Conservation (phyloP, 768 basidiomycete species). For the Lyophyllum semitale region DNA sequence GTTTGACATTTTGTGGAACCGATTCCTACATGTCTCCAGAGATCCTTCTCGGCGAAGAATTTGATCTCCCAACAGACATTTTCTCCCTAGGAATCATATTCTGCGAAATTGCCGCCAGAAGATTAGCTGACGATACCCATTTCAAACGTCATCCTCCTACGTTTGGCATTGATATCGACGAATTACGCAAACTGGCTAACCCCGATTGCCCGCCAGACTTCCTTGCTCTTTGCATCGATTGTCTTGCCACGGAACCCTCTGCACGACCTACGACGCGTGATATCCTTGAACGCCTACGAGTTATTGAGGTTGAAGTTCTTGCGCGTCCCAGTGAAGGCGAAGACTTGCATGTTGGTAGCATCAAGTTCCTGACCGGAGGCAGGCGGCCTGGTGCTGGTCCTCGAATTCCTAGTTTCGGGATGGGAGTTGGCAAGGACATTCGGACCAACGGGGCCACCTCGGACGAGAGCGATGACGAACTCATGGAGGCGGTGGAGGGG, state of each 20-base stretch:
- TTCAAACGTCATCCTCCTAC: constrained; percentile 79
- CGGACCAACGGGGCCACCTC: constrained; percentile 39
- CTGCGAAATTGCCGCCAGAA: constrained; percentile 85
- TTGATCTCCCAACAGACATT: constrained; percentile 92
- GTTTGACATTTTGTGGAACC: constrained; percentile 86
- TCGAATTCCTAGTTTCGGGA: constrained; percentile 87
- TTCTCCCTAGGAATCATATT: constrained; percentile 94
- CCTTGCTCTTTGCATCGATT: constrained; percentile 76
- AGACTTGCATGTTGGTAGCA: constrained; percentile 79
- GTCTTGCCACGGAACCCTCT: constrained; percentile 64
- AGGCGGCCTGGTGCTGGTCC: constrained; percentile 61
- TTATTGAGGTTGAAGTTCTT: constrained; percentile 85
- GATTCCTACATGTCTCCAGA: constrained; percentile 98
- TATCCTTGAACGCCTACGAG: constrained; percentile 76
- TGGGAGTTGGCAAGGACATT: constrained; percentile 67
- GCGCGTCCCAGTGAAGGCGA: constrained; percentile 62
- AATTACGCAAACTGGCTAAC: constrained; percentile 68
- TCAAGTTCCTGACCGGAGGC: constrained; percentile 76
- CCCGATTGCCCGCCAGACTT: constrained; percentile 80
- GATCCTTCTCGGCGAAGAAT: constrained; percentile 88
- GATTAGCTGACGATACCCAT: constrained; percentile 79
- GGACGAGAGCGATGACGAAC: constrained; percentile 71
- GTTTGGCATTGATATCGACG: constrained; percentile 76
- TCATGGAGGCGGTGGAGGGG: constrained; percentile 58
- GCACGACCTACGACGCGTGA: constrained; percentile 74